Conservation (phyloP, 139 green algal species). For the Micractinium conductrix region DNA sequence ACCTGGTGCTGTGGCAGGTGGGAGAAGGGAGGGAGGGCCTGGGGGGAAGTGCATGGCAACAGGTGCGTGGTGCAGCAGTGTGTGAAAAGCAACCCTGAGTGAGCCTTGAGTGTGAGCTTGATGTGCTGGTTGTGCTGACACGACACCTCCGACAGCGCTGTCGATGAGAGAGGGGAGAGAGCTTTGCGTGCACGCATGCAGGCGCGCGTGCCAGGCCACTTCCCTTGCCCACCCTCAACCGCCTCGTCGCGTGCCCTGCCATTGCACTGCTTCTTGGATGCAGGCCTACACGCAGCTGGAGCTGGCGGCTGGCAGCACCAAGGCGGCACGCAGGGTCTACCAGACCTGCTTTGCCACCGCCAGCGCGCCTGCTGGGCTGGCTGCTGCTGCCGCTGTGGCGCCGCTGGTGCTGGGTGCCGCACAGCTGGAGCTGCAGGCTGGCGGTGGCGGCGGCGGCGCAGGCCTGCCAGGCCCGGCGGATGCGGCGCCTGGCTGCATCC, state of each 20-base stretch:
- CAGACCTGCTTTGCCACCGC: conserved; percentile 39
- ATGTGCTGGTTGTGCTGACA: too few species aligned
- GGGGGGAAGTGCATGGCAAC: background rate
- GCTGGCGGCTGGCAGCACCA: conserved; percentile 41
- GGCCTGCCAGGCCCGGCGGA: background rate
- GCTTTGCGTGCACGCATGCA: too few species aligned
- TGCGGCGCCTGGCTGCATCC: background rate
- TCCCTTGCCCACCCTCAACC: too few species aligned
- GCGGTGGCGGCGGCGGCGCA: background rate
- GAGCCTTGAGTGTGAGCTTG: too few species aligned
- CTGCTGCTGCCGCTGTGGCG: background rate
- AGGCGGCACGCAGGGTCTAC: conserved; percentile 59
- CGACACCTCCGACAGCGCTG: too few species aligned
- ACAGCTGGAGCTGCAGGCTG: conserved; percentile 32
- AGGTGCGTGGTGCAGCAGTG: too few species aligned
- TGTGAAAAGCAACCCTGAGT: too few species aligned
- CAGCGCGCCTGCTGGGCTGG: background rate
- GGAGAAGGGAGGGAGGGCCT: background rate
- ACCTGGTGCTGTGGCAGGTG: conserved; percentile 52
- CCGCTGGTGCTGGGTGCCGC: conserved; percentile 20
- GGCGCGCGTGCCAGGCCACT: too few species aligned
- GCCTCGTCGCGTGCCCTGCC: too few species aligned
- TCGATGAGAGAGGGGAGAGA: too few species aligned
- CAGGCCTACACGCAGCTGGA: conserved; percentile 56
- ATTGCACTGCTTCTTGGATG: background rate